A percentile compares a stretch with the other conserved stretches of the same genome.
Conservation (phyloP, 1,284 basidiomycete genomes). For the Microbotryomycetes sp. region DNA sequence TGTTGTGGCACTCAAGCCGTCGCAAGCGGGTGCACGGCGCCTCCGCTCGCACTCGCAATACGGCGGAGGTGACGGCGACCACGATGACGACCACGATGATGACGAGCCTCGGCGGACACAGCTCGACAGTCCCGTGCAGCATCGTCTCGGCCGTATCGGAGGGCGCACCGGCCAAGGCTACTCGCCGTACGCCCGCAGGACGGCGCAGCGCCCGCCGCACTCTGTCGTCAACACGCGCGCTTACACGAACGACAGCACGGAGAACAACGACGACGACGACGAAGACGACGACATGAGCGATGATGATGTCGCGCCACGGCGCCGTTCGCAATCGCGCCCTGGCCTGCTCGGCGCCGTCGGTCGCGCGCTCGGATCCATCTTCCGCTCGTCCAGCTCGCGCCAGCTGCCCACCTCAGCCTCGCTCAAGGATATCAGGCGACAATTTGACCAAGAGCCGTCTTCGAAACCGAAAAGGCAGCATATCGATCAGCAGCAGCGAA, state of each 20-base stretch:
- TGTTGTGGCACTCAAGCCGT: no score
- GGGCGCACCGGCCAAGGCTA: conserved; percentile 16
- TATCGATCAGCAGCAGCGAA: background rate
- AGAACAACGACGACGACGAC: background rate
- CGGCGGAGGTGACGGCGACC: no score
- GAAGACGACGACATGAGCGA: background rate
- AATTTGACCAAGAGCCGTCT: conserved; percentile 5
- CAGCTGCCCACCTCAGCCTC: conserved; percentile 4
- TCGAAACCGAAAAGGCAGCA: background rate
- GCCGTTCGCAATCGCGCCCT: background rate
- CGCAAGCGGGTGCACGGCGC: no score
- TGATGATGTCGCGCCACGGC: background rate
- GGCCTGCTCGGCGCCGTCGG: background rate
- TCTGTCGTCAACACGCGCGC: background rate
- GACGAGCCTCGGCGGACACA: no score
- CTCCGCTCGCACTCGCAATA: no score
- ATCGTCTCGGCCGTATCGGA: conserved; percentile 14
- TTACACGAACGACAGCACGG: background rate
- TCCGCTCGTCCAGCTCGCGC: background rate
- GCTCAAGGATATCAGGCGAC: conserved; percentile 17
- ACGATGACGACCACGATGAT: no score
- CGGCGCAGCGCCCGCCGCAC: background rate
- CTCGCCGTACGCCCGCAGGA: conserved; percentile 23
- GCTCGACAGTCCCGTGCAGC: no score
- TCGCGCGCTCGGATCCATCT: background rate